Evolutionary conservation across 2,329 filamentous ascomycete genomes (phyloP).

Genomic region (Cucurbitaria berberidis): DNA sequence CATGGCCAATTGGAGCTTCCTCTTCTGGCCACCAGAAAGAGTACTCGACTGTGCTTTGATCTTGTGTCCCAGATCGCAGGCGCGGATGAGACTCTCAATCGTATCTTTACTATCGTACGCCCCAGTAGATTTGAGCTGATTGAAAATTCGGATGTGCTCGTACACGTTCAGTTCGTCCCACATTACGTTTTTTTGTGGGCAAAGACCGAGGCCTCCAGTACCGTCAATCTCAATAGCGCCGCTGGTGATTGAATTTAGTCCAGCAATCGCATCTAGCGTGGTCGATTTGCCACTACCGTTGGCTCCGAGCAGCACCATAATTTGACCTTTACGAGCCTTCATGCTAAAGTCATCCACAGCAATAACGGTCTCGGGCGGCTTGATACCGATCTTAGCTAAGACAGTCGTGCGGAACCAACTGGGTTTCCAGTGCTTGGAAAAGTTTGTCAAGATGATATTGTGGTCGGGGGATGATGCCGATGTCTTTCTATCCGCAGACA

Average conservation of each 20-base stretch:
- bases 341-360: constrained; percentile 79
- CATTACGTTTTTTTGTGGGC: constrained; percentile 91
- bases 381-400: constrained; percentile 55
- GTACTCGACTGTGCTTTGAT: constrained; percentile 74
- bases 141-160: constrained; percentile 86
- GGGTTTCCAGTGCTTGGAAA: constrained; percentile 80
- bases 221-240: constrained; percentile 80
- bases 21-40: constrained; percentile 87
- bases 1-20: constrained; percentile 90
- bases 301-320: constrained; percentile 83
- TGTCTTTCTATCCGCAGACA: constrained; percentile 60
- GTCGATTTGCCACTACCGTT: constrained; percentile 93
- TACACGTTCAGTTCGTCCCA: constrained; percentile 88
- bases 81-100: constrained; percentile 67
- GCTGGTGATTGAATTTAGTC: constrained; percentile 75
- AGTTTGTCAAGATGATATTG: constrained; percentile 73
- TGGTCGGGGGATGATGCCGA: constrained; percentile 44
- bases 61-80: constrained; percentile 79
- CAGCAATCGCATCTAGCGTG: constrained; percentile 85
- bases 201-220: constrained; percentile 80
- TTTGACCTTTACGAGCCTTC: constrained; percentile 76
- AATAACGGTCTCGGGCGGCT: constrained; percentile 68
- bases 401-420: constrained; percentile 63
- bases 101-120: constrained; percentile 62
- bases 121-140: constrained; percentile 71